Conservation (phyloP, 139 green algal genomes). For the Yamagishiella unicocca region DNA sequence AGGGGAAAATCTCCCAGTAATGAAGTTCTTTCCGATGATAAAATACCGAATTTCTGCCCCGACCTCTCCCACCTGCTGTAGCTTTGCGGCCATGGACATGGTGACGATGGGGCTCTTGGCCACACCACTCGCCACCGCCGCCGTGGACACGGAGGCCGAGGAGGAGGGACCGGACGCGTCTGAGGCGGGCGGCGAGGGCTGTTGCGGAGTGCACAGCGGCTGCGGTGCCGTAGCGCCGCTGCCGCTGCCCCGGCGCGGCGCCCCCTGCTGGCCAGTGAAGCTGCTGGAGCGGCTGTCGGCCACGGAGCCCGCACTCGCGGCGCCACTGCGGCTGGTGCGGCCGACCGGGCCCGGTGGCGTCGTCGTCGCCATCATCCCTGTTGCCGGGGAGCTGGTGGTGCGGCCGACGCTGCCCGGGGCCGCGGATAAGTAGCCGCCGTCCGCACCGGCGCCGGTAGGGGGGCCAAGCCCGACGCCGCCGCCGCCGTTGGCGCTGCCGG, state of each 20-base stretch:
- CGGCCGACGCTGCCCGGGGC: not conserved
- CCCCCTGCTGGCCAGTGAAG: not conserved
- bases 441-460: not conserved
- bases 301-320: not conserved
- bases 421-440: not conserved
- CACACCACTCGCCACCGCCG: not conserved
- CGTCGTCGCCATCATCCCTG: not conserved
- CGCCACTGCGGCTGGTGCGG: not conserved
- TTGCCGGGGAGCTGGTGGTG: not conserved
- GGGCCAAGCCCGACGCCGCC: not conserved
- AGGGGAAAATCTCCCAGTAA: too few relatives aligned
- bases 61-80: constrained; percentile 22
- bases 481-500: not conserved
- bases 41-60: too few relatives aligned
- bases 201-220: not conserved
- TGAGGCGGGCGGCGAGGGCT: constrained; percentile 19
- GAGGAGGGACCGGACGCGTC: constrained; percentile 32
- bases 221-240: not conserved
- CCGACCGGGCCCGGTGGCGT: not conserved
- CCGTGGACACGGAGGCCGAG: not conserved
- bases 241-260: constrained; percentile 1
- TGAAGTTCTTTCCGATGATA: too few relatives aligned
- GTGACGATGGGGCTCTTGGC: not conserved
- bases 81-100: constrained; percentile 43
- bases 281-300: constrained; percentile 25